Base-by-base conservation (phyloP, 331 rosid genomes). In the Malus hybrid region DNA sequence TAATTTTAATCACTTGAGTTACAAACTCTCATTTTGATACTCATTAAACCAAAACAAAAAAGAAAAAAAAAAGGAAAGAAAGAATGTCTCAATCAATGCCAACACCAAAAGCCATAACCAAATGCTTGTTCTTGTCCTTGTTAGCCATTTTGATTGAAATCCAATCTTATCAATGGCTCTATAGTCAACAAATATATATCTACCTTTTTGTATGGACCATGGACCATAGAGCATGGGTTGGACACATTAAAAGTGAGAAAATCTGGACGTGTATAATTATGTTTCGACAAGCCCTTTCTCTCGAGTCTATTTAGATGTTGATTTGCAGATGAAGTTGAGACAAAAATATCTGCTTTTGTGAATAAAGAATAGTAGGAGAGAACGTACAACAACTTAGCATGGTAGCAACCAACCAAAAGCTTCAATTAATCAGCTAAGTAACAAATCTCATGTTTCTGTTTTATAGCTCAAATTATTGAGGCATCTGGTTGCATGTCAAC, bases 271-370 rank as follows among this genome's bases (percentile, higher is more conserved):
- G 69, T 22, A 74, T 19, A 39, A 39, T 42, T 42, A 10, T 76
- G 85, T 4, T 73, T 80, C 13, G 85, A 83, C 84, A 85, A 61
- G 44, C 67, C 66, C 39, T 36, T 72, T 73, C 34, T 65, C 36
- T 69, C 46, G 63, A 71, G 72, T 56, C 82, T 59, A 66, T 55
- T 80, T 71, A 63, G 84, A 81, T 69, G 82, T 81, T 82, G 83
- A 80, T 77, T 80, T 79, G 61, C 63, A 76, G 71, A 79, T 70
- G 72, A 63, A 70, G 77, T 66, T 10, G 22, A 71, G 83, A 81
- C 87, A 83, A 83, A 57, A 72, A 73, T 18, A 27, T 39, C 36
- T 59, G 59, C 33, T 32, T 74, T 48, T 66, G 66, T 32, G 48
- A 33, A 20, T 71, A 44, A 69, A 16, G 59, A 70, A 60, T 12